Base-by-base conservation (phyloP, 805 yeast genomes). In the Wilhelminamyces savonicus region DNA sequence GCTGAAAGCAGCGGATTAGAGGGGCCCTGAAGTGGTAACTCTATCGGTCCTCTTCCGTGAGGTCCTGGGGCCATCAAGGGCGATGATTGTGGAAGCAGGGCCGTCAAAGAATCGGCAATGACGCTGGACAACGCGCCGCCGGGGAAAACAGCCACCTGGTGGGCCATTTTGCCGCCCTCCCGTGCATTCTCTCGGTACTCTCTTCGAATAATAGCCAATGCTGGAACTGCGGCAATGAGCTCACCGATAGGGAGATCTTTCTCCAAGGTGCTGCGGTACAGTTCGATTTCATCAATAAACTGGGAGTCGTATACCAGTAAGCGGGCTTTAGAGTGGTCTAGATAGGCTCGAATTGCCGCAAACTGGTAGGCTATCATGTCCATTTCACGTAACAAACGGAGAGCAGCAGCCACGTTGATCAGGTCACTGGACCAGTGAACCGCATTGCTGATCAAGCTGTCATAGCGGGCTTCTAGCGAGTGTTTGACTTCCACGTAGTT, bases 141-240 rank as follows among this genome's bases (percentile, higher is more conserved):
- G n/a, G n/a, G n/a, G n/a, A n/a, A n/a, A n/a, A n/a, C n/a, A n/a
- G n/a, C n/a, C n/a, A 29, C 24, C 14, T 35, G 45, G 16, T 37
- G 31, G n/a, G 47, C 43, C 5, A 56, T 36, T 29, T 44, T 46
- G 2, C 57, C 62, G 4, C 57, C 63, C 30, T 55, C 59, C 13
- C 39, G 33, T 7, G 63, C 61, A 28, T 48, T 57, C 21, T 55
- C 59, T 23, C 32, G 34, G 12, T 52, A 37, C 24, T 49, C 51
- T 13, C 60, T 41, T 28, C 63, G 42, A 16, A 54, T 35, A n/a
- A 49, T 50, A 5, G 54, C 46, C 24, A 58, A 37, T 14, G 32
- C 44, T 7, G 47, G 55, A 7, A 42, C 37, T 22, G 26, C 40
- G 8, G 37, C 38, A 23, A 37, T 32, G 19, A 56, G 32, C n/a